Conservation (phyloP, 345 rosid genomes). For the Citrus maxima region DNA sequence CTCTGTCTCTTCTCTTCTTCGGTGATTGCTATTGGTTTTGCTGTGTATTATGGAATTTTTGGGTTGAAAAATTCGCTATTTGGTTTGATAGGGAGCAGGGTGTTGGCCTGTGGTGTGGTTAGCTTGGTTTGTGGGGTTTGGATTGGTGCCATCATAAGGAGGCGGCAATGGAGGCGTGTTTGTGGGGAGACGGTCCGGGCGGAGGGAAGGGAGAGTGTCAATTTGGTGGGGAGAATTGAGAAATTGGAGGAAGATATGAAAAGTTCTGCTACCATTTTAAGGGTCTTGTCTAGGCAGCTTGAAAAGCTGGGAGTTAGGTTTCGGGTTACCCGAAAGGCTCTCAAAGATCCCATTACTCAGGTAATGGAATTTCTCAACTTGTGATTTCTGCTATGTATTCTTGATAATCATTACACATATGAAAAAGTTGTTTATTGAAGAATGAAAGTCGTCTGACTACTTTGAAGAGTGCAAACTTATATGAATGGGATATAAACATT, state of each 20-base stretch:
- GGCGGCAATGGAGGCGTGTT: slow-evolving; percentile 70
- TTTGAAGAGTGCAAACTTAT: not conserved
- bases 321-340: slow-evolving; percentile 67
- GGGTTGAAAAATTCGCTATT: slow-evolving; percentile 26
- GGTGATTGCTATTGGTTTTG: slow-evolving; percentile 42
- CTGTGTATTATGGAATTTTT: slow-evolving; percentile 38
- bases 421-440: not conserved
- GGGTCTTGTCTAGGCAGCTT: slow-evolving; percentile 75
- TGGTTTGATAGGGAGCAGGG: slow-evolving; percentile 54
- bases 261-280: slow-evolving; percentile 55
- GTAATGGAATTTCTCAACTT: slow-evolving; percentile 28
- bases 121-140: slow-evolving; percentile 52
- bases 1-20: slow-evolving; percentile 62
- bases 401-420: not conserved
- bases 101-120: slow-evolving; percentile 49
- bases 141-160: slow-evolving; percentile 65
- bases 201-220: slow-evolving; percentile 29
- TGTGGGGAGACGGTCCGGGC: slow-evolving; percentile 37
- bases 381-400: not conserved
- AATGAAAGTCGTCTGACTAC: not conserved
- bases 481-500: not conserved
- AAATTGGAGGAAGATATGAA: slow-evolving; percentile 79
- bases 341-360: slow-evolving; percentile 82
- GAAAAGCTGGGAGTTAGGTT: slow-evolving; percentile 93
- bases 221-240: slow-evolving; percentile 71